phyloP scores from a whole-genome alignment of 1,284 basidiomycete species.

The Naganishia sp. region DNA sequence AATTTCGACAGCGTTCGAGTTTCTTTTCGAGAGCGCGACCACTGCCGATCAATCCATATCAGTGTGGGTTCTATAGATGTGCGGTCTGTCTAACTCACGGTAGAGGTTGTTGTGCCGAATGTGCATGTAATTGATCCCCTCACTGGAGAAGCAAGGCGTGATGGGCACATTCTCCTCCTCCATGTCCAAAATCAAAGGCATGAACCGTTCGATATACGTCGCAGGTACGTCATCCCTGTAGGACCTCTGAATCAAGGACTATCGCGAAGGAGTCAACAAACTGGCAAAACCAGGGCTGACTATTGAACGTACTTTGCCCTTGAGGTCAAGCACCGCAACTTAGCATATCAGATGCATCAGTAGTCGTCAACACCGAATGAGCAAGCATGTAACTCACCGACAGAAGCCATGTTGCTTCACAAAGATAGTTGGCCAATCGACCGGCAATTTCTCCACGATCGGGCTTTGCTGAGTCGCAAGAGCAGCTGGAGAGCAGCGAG shows the following conservation, averaged over 20 bases:
- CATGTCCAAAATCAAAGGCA: slow-evolving; percentile 91
- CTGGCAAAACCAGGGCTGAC: too few relatives aligned
- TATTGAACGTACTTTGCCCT: slow-evolving; percentile 65
- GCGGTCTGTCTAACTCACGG: slow-evolving; percentile 60
- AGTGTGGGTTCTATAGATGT: neutral
- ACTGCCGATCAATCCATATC: slow-evolving; percentile 59
- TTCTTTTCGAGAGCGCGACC: slow-evolving; percentile 91
- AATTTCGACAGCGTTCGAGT: slow-evolving; percentile 93
- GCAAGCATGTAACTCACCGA: neutral
- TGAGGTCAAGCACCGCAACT: slow-evolving; percentile 65
- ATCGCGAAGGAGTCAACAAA: slow-evolving; percentile 1
- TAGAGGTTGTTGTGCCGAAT: slow-evolving; percentile 98
- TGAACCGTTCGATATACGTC: slow-evolving; percentile 86
- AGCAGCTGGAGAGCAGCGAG: neutral
- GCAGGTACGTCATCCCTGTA: slow-evolving; percentile 94
- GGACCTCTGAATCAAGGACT: slow-evolving; percentile 95
- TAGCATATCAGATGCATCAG: neutral
- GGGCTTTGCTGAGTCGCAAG: neutral
- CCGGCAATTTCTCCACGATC: neutral
- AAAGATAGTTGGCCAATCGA: neutral
- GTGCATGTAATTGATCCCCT: slow-evolving; percentile 97
- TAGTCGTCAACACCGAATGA: neutral
- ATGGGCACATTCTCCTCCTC: slow-evolving; percentile 96
- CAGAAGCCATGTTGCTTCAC: slow-evolving; percentile 15
- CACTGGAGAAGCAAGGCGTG: slow-evolving; percentile 90